Conservation (phyloP, 2,329 filamentous ascomycete species). For the Botrytis cinerea region DNA sequence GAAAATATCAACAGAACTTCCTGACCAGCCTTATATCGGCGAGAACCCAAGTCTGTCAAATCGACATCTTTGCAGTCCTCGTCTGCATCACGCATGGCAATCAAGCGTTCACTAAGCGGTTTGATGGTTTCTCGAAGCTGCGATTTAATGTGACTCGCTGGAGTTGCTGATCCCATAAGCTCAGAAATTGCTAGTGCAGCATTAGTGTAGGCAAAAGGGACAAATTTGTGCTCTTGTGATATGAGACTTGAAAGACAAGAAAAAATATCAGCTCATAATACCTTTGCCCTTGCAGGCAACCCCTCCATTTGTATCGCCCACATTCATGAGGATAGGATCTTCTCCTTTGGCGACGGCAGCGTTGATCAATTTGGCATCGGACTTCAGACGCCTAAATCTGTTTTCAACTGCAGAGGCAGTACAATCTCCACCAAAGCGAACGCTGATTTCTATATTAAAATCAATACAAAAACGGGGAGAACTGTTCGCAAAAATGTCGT, state of each 20-base stretch:
- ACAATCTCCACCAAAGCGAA: constrained; percentile 41
- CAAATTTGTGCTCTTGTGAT: constrained; percentile 17
- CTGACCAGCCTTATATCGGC: constrained; percentile 22
- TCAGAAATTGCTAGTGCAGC: not conserved
- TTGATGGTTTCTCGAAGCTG: constrained; percentile 19
- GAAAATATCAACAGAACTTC: constrained; percentile 17
- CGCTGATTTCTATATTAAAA: constrained; percentile 29
- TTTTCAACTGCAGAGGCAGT: constrained; percentile 45
- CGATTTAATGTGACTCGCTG: constrained; percentile 4
- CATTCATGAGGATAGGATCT: constrained; percentile 43
- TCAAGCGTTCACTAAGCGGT: constrained; percentile 15
- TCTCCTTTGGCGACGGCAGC: constrained; percentile 37
- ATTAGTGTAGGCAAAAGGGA: constrained; percentile 7
- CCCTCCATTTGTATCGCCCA: constrained; percentile 30
- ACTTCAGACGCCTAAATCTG: constrained; percentile 45
- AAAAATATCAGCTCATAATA: constrained; percentile 23
- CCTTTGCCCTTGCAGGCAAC: constrained; percentile 16
- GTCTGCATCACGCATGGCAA: constrained; percentile 14
- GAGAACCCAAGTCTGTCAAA: constrained; percentile 13
- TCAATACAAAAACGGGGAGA: constrained; percentile 30
- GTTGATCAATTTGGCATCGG: constrained; percentile 44
- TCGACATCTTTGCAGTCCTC: constrained; percentile 20
- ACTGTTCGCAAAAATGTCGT: not conserved
- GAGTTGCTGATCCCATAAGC: constrained; percentile 13
- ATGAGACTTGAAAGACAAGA: constrained; percentile 20